Conservation (phyloP, 305 asterid genomes). For the Solanum hybrid region DNA sequence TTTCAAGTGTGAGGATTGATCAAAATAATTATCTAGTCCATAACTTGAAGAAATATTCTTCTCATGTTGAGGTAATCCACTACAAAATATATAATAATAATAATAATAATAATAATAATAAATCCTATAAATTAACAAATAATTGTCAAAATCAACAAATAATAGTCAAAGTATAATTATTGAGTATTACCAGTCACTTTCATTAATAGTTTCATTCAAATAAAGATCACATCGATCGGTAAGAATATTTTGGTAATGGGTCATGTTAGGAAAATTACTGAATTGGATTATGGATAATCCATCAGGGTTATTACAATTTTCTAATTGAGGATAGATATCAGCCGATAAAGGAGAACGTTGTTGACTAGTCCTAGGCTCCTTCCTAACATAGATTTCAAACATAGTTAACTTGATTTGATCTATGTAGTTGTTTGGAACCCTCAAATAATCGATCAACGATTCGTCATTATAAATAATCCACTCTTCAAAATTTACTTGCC, state of each 20-base stretch:
- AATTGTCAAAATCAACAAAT: neutral
- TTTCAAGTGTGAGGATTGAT: too few species aligned
- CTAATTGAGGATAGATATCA: neutral
- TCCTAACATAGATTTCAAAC: neutral
- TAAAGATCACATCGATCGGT: too few species aligned
- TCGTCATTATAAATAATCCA: neutral
- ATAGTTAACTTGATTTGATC: neutral
- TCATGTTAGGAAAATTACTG: neutral
- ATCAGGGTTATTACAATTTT: neutral
- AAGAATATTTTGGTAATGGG: neutral
- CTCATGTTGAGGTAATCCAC: too few species aligned
- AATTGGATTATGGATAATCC: neutral
- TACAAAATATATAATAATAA: too few species aligned
- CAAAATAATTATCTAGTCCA: too few species aligned
- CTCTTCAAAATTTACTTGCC: neutral
- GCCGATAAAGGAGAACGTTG: neutral
- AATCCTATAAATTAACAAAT: too few species aligned
- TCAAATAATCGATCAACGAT: neutral
- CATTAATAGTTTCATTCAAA: neutral
- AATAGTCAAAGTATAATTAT: neutral
- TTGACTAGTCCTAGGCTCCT: neutral
- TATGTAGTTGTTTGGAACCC: neutral
- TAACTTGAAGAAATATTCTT: too few species aligned
- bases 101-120: too few species aligned
- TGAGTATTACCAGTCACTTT: neutral